A percentile compares a stretch with the other conserved stretches of the same genome.
Conservation (phyloP, 768 basidiomycete species). For the Lactarius trivialis region DNA sequence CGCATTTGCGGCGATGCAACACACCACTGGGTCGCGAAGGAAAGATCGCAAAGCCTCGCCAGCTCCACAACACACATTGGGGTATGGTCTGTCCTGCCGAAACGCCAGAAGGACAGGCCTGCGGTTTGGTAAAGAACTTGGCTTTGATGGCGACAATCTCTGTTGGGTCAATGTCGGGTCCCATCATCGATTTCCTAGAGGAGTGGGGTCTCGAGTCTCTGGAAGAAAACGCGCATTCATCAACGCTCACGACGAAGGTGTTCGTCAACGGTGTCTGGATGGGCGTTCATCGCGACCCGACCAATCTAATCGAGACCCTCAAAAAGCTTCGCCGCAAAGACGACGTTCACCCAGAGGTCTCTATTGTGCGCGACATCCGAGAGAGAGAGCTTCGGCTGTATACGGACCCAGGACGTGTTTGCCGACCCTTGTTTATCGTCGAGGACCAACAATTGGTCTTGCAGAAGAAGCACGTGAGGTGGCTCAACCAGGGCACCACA, state of each 20-base stretch:
- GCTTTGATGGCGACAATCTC: constrained; percentile 98
- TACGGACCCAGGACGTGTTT: constrained; percentile 95
- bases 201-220: constrained; percentile 97
- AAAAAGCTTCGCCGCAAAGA: constrained; percentile 89
- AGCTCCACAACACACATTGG: constrained; percentile 99
- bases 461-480: constrained; percentile 77
- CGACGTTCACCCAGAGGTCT: constrained; percentile 93
- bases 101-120: constrained; percentile 99
- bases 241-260: constrained; percentile 85
- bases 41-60: constrained; percentile 98
- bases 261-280: constrained; percentile 99
- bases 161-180: constrained; percentile 91
- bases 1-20: constrained; percentile 96
- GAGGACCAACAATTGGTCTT: constrained; percentile 81
- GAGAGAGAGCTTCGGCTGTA: constrained; percentile 91
- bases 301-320: constrained; percentile 87
- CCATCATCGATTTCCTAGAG: constrained; percentile 96
- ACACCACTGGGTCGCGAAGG: constrained; percentile 97
- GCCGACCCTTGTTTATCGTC: constrained; percentile 95
- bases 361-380: constrained; percentile 94
- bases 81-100: constrained; percentile 99
- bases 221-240: constrained; percentile 86
- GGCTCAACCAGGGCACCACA: constrained; percentile 47
- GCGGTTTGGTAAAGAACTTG: constrained; percentile 97
- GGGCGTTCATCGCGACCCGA: constrained; percentile 94